These are phyloP conservation scores for Sugiyamaella chiloensis DNA, from an alignment of 805 yeast species.

Conservation along the genomic window DNA sequence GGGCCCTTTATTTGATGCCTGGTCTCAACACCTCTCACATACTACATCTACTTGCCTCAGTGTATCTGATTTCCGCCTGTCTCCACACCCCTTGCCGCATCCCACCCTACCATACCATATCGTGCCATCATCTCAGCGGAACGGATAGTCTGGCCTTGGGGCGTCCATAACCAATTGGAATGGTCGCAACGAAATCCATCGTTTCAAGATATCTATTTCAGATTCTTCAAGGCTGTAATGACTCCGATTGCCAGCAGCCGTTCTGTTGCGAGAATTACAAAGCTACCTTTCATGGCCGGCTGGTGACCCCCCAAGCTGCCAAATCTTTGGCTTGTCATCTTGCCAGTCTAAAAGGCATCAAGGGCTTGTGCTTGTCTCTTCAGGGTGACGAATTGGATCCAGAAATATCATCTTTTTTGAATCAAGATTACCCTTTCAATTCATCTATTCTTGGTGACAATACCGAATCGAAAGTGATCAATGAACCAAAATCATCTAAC, in stretches of 20 bases:
- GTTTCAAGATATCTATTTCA: constrained; percentile 19
- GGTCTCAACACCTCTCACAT: too few species aligned
- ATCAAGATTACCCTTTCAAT: constrained; percentile 11
- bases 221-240: constrained; percentile 19
- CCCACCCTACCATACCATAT: too few species aligned
- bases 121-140: too few species aligned
- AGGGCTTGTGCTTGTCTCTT: constrained; percentile 9
- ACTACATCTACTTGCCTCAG: too few species aligned
- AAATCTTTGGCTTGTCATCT: constrained; percentile 19
- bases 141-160: too few species aligned
- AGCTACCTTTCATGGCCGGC: constrained; percentile 13
- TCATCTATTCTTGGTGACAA: constrained; percentile 8
- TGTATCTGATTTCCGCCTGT: too few species aligned
- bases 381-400: not conserved
- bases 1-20: too few species aligned
- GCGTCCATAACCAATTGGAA: too few species aligned
- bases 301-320: constrained; percentile 14
- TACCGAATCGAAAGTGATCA: not conserved
- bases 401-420: constrained; percentile 1
- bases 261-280: constrained; percentile 17
- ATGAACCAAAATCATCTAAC: not conserved
- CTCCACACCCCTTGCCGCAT: too few species aligned
- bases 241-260: constrained; percentile 12
- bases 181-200: not conserved
- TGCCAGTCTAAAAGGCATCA: constrained; percentile 12